Evolutionary conservation across 2,329 filamentous ascomycete species (phyloP).

Genomic region (Neurospora crassa): DNA sequence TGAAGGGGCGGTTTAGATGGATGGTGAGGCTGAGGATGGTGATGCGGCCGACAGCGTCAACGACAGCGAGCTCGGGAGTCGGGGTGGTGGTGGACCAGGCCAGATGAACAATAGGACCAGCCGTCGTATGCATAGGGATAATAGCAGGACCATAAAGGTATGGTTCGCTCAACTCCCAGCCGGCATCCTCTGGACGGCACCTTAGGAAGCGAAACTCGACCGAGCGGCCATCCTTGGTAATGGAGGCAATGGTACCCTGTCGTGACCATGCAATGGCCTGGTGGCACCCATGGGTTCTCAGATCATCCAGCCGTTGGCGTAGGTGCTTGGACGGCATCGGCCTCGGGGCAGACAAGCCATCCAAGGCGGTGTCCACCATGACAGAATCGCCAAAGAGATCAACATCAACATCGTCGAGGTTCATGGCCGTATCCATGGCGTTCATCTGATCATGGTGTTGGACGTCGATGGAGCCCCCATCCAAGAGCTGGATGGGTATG

Average conservation of each 20-base stretch:
- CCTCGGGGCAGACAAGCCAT: constrained; percentile 34
- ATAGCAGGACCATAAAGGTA: constrained; percentile 44
- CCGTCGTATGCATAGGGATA: constrained; percentile 50
- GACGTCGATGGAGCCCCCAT: not conserved
- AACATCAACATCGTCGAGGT: constrained; percentile 59
- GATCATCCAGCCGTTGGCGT: constrained; percentile 64
- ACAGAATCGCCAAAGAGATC: constrained; percentile 35
- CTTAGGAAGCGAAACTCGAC: constrained; percentile 66
- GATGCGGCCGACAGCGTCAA: constrained; percentile 71
- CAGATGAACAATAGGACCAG: constrained; percentile 66
- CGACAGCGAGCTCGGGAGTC: constrained; percentile 70
- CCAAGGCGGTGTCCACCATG: constrained; percentile 27
- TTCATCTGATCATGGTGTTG: not conserved
- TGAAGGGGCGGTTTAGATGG: constrained; percentile 62
- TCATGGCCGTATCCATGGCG: constrained; percentile 40
- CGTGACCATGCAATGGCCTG: constrained; percentile 83
- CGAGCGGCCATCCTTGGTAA: constrained; percentile 60
- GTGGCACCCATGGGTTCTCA: constrained; percentile 67
- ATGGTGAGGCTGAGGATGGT: constrained; percentile 63
- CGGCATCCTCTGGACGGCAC: constrained; percentile 57
- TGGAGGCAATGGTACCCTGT: constrained; percentile 73
- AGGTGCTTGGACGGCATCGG: constrained; percentile 53
- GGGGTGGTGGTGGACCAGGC: constrained; percentile 63
- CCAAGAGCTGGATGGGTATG: not conserved
- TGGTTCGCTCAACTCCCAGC: constrained; percentile 70